Evolutionary conservation across 352 stramenopile species (phyloP).

Genomic region (Globisporangium paddicum): DNA sequence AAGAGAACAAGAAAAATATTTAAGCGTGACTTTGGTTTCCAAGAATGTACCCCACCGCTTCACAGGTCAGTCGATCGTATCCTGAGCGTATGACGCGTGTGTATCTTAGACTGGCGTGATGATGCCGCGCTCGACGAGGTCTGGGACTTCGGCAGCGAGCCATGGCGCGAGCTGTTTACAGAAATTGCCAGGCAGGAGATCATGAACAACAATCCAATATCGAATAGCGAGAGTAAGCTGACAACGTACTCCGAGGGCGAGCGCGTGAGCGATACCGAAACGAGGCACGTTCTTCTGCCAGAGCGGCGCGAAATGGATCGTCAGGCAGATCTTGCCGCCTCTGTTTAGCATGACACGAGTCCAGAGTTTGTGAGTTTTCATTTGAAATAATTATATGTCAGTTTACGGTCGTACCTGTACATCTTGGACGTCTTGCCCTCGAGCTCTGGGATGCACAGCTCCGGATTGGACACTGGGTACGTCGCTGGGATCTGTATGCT

Average conservation of each 20-base stretch:
- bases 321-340: slow-evolving; percentile 86
- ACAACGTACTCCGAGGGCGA: slow-evolving; percentile 69
- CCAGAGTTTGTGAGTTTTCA: not conserved
- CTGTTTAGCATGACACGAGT: slow-evolving; percentile 13
- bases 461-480: slow-evolving; percentile 78
- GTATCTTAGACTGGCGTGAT: slow-evolving; percentile 58
- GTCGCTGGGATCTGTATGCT: slow-evolving; percentile 57
- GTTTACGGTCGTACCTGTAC: slow-evolving; percentile 50
- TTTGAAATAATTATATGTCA: not conserved
- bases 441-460: slow-evolving; percentile 83
- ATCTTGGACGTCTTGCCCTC: slow-evolving; percentile 91
- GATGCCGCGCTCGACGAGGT: slow-evolving; percentile 74
- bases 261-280: slow-evolving; percentile 82
- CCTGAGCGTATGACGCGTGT: not conserved
- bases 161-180: slow-evolving; percentile 68
- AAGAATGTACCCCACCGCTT: not conserved
- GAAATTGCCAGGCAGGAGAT: not conserved
- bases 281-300: slow-evolving; percentile 88
- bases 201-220: too few species aligned
- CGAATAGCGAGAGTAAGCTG: not conserved
- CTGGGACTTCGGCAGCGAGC: slow-evolving; percentile 83
- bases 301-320: slow-evolving; percentile 86
- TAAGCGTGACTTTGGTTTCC: not conserved
- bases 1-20: slow-evolving; percentile 1
- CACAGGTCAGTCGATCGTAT: not conserved